Evolutionary conservation across 768 basidiomycete genomes (phyloP).

Genomic region (Amyloporia xantha): DNA sequence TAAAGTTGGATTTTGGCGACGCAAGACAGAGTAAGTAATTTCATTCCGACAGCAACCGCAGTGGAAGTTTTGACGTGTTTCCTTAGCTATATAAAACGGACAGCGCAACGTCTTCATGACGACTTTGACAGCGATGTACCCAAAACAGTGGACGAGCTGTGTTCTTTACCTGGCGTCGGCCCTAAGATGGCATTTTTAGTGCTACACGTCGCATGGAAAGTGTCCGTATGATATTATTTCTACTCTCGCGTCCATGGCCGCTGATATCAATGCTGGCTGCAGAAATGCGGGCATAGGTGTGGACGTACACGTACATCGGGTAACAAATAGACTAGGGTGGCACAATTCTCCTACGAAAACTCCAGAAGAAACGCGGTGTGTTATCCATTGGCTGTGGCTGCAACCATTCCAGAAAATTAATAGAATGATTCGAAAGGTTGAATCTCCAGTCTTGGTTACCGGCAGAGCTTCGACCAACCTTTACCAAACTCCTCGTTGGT

Average conservation of each 20-base stretch:
- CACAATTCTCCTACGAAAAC: slow-evolving; percentile 78
- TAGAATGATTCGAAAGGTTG: no score
- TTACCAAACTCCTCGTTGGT: slow-evolving; percentile 77
- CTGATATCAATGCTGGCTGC: neutral
- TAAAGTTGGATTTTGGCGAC: slow-evolving; percentile 91
- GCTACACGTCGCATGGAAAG: slow-evolving; percentile 78
- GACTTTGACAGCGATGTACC: slow-evolving; percentile 82
- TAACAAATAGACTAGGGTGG: slow-evolving; percentile 92
- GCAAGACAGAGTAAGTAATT: slow-evolving; percentile 67
- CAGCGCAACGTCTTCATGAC: slow-evolving; percentile 62
- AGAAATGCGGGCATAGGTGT: slow-evolving; percentile 92
- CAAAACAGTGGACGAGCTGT: slow-evolving; percentile 80
- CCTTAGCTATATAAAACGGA: slow-evolving; percentile 69
- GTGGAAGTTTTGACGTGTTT: neutral
- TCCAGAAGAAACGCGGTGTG: slow-evolving; percentile 82
- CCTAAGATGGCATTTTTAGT: slow-evolving; percentile 94
- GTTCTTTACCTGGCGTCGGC: slow-evolving; percentile 85
- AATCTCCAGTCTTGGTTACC: slow-evolving; percentile 85
- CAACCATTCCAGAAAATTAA: no score
- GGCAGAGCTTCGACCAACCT: slow-evolving; percentile 60
- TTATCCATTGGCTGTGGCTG: neutral
- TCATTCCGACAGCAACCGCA: slow-evolving; percentile 8
- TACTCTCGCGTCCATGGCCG: neutral
- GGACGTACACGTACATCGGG: slow-evolving; percentile 93
- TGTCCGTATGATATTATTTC: slow-evolving; percentile 52